Conservation (phyloP, 1,284 basidiomycete species). For the Ceratobasidium sp. region DNA sequence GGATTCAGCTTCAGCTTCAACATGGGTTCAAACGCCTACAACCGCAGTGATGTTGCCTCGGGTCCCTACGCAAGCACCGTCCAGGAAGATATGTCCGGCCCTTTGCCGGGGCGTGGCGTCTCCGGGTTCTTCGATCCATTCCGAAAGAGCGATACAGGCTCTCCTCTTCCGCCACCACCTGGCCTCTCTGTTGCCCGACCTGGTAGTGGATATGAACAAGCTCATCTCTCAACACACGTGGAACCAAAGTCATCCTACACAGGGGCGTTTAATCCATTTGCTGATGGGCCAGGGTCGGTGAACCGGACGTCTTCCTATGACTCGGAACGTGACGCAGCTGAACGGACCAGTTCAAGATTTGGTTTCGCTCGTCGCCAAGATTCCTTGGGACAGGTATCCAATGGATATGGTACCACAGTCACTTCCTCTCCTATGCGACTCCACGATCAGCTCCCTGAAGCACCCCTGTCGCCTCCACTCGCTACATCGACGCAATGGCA, state of each 20-base stretch:
- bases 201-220: slow-evolving; percentile 4
- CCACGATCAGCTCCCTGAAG: slow-evolving; percentile 39
- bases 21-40: slow-evolving; percentile 61
- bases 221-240: slow-evolving; percentile 1
- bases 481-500: slow-evolving; percentile 40
- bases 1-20: slow-evolving; percentile 78
- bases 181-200: slow-evolving; percentile 40
- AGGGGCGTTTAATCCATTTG: slow-evolving; percentile 68
- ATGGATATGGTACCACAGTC: slow-evolving; percentile 55
- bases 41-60: slow-evolving; percentile 3
- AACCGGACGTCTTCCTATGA: slow-evolving; percentile 51
- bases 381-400: slow-evolving; percentile 20
- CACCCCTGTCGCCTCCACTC: slow-evolving; percentile 24
- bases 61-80: slow-evolving; percentile 30
- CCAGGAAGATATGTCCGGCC: slow-evolving; percentile 8
- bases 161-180: slow-evolving; percentile 53
- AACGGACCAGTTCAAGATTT: slow-evolving; percentile 68
- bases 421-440: slow-evolving; percentile 41
- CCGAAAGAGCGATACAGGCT: slow-evolving; percentile 43
- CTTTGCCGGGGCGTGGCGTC: slow-evolving; percentile 52
- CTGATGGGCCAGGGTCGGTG: slow-evolving; percentile 54
- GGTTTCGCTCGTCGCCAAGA: slow-evolving; percentile 79
- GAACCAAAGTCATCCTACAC: slow-evolving; percentile 40
- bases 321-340: slow-evolving; percentile 44
- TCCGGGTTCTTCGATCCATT: slow-evolving; percentile 59